These are phyloP conservation scores for Sporisorium scitamineum DNA, from an alignment of 1,284 basidiomycete genomes.

Conservation along the genomic window DNA sequence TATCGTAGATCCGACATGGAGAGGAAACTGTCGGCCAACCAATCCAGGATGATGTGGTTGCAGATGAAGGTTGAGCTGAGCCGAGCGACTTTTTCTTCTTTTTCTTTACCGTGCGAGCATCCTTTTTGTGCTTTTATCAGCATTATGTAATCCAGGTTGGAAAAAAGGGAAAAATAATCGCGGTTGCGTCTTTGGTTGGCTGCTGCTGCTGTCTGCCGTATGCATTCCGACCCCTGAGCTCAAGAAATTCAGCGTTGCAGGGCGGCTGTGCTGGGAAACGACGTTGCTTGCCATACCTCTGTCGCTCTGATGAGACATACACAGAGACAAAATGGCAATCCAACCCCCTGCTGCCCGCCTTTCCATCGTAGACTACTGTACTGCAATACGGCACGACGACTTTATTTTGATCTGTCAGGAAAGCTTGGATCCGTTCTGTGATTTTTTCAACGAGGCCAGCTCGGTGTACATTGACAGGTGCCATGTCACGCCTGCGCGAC, in stretches of 20 bases:
- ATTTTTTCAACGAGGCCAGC: neutral
- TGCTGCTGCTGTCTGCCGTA: slow-evolving; percentile 7
- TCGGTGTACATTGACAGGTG: slow-evolving; percentile 47
- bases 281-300: neutral
- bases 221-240: slow-evolving; percentile 38
- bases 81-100: neutral
- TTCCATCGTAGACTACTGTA: neutral
- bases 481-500: no score
- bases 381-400: neutral
- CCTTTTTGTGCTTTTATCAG: neutral
- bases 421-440: neutral
- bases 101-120: neutral
- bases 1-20: slow-evolving; percentile 49
- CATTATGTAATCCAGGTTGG: neutral
- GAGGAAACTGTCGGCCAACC: neutral
- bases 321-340: slow-evolving; percentile 15
- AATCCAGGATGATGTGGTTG: neutral
- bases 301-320: slow-evolving; percentile 1
- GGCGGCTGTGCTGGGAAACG: neutral
- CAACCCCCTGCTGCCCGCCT: slow-evolving; percentile 27
- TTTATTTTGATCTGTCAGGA: neutral
- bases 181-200: neutral
- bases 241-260: slow-evolving; percentile 3
- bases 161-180: neutral
- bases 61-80: neutral